These are phyloP conservation scores for Apophysomyces sp. DNA, from an alignment of 371 early-diverging fungal species.

Conservation along the genomic window DNA sequence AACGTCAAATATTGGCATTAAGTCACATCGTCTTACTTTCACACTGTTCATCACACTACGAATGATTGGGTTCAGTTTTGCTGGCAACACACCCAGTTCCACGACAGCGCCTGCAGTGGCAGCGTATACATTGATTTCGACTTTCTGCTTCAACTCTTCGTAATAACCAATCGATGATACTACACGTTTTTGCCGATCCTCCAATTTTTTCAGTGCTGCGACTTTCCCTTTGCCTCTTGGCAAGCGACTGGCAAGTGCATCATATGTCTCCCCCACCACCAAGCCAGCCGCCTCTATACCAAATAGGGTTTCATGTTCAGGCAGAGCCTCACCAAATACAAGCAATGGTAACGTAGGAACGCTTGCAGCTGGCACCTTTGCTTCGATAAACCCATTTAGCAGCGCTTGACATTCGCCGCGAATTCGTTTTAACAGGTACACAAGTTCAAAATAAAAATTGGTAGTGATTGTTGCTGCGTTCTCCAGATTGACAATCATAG, in stretches of 20 bases:
- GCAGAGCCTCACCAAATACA: slow-evolving; percentile 46
- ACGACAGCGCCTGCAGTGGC: slow-evolving; percentile 86
- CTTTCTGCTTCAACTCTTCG: slow-evolving; percentile 63
- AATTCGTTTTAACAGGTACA: slow-evolving; percentile 68
- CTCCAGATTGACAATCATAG: slow-evolving; percentile 55
- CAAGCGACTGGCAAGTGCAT: slow-evolving; percentile 40
- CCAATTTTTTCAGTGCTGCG: slow-evolving; percentile 33
- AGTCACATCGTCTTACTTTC: slow-evolving; percentile 41
- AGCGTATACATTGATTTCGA: slow-evolving; percentile 71
- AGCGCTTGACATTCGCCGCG: slow-evolving; percentile 74
- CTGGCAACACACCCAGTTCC: slow-evolving; percentile 74
- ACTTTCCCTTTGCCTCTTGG: slow-evolving; percentile 43
- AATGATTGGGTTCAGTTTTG: slow-evolving; percentile 84
- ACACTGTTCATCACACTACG: slow-evolving; percentile 88
- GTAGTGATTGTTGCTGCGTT: slow-evolving; percentile 34
- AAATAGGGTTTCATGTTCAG: slow-evolving; percentile 53
- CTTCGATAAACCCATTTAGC: slow-evolving; percentile 61
- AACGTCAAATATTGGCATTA: not conserved
- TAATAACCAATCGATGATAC: slow-evolving; percentile 66
- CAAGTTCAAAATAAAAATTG: slow-evolving; percentile 67
- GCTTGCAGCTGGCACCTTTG: slow-evolving; percentile 41
- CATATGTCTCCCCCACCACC: slow-evolving; percentile 54
- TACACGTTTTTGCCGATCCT: slow-evolving; percentile 67
- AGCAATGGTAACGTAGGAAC: slow-evolving; percentile 64
- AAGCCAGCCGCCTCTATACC: slow-evolving; percentile 61